Evolutionary conservation across 768 basidiomycete species (phyloP).

Genomic region (Cystoderma amianthinum): DNA sequence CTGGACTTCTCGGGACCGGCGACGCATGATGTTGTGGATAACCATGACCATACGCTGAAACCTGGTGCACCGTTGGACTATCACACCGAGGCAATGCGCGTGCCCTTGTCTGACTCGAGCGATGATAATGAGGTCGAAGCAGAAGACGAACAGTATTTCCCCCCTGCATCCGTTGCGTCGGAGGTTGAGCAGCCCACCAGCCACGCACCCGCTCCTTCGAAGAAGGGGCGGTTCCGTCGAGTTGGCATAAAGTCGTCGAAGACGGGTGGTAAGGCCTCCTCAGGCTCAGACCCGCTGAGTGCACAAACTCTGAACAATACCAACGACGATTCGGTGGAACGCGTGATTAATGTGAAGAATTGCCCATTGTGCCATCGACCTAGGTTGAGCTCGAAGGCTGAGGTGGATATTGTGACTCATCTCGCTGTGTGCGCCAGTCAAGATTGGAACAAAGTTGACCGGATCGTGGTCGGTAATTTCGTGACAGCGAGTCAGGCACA

Average conservation of each 20-base stretch:
- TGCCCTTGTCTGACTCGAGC: constrained; percentile 27
- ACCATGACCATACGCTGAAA: constrained; percentile 6
- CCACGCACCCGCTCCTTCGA: too few species aligned
- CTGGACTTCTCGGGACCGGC: constrained; percentile 57
- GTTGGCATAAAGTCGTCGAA: constrained; percentile 11
- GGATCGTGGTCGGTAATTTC: constrained; percentile 90
- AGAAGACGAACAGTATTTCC: constrained; percentile 3
- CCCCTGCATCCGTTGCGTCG: not conserved
- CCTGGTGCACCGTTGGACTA: constrained; percentile 15
- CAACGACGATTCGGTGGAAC: constrained; percentile 48
- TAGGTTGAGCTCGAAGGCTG: constrained; percentile 76
- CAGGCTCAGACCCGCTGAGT: not conserved
- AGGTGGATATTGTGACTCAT: constrained; percentile 94
- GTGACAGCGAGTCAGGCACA: constrained; percentile 94
- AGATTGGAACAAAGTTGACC: constrained; percentile 86
- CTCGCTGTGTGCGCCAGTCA: constrained; percentile 92
- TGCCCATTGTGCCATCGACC: constrained; percentile 94
- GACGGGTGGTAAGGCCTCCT: not conserved
- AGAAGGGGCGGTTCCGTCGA: constrained; percentile 2
- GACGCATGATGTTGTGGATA: constrained; percentile 17
- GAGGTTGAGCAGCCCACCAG: not conserved
- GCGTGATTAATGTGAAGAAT: constrained; percentile 91
- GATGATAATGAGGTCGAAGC: constrained; percentile 9
- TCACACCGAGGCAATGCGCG: constrained; percentile 40
- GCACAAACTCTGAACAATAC: too few species aligned